These are phyloP conservation scores for Gossypium gossypioides DNA, from an alignment of 441 rosid genomes.

Conservation along the genomic window DNA sequence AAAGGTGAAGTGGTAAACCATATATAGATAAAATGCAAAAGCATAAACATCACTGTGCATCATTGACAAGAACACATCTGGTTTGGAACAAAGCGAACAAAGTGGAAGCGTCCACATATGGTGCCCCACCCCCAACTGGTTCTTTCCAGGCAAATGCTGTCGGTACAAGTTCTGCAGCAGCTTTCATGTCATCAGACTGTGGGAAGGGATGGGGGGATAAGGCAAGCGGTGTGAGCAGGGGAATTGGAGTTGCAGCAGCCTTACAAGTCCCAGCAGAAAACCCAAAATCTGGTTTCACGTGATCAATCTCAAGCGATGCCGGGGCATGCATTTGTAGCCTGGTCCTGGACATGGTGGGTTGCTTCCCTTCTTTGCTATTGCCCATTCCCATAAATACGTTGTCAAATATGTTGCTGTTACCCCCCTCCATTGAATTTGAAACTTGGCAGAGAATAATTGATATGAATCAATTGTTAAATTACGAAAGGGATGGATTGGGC, in stretches of 20 bases:
- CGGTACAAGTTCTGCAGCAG: not conserved
- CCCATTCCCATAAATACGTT: not conserved
- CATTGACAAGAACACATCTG: conserved; percentile 34
- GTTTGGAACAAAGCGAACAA: conserved; percentile 18
- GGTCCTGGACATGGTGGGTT: not conserved
- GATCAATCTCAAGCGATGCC: conserved; percentile 21
- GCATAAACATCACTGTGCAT: not conserved
- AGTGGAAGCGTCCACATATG: conserved; percentile 10
- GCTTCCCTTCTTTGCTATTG: not conserved
- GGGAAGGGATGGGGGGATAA: conserved; percentile 22
- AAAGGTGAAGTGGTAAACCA: not conserved
- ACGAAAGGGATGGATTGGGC: not conserved
- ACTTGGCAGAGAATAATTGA: not conserved
- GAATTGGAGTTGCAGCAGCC: conserved; percentile 49
- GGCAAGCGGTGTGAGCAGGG: conserved; percentile 52
- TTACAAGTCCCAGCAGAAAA: not conserved
- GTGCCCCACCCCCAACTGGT: conserved; percentile 17
- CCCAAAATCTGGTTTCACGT: not conserved
- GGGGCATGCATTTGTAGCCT: not conserved
- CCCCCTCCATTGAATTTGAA: not conserved
- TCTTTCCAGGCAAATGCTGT: conserved; percentile 17
- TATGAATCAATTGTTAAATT: too few species aligned
- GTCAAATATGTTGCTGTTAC: not conserved
- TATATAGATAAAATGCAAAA: not conserved
- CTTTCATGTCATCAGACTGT: conserved; percentile 10